Conservation (phyloP, 805 yeast species). For the Saccharomycopsis fermentans region DNA sequence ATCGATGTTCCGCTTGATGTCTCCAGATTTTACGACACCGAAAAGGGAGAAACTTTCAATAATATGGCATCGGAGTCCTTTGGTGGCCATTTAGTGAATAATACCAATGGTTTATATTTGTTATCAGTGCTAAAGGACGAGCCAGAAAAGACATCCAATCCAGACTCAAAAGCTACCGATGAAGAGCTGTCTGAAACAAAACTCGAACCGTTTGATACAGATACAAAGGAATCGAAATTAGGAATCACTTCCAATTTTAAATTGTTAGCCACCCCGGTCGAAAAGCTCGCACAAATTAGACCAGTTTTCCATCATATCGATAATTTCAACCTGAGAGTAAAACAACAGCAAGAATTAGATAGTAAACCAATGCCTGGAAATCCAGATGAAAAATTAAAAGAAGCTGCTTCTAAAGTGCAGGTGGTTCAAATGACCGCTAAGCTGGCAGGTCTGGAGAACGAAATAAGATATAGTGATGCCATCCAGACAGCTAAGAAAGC, state of each 20-base stretch:
- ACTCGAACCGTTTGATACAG: neutral
- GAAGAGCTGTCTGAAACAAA: neutral
- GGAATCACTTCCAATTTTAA: slow-evolving; percentile 37
- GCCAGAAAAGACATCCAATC: neutral
- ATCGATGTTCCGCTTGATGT: slow-evolving; percentile 71
- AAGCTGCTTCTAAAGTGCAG: slow-evolving; percentile 28
- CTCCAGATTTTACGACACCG: slow-evolving; percentile 51
- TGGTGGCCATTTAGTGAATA: slow-evolving; percentile 55
- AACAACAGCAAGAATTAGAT: slow-evolving; percentile 32
- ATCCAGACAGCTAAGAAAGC: slow-evolving; percentile 50
- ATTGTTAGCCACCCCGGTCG: slow-evolving; percentile 55
- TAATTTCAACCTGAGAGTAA: slow-evolving; percentile 37
- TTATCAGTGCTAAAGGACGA: slow-evolving; percentile 23
- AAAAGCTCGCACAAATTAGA: slow-evolving; percentile 64
- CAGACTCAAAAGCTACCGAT: neutral
- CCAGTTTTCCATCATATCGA: slow-evolving; percentile 78
- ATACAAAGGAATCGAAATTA: neutral
- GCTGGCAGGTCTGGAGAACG: slow-evolving; percentile 44
- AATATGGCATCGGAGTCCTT: slow-evolving; percentile 49
- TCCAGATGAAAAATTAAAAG: slow-evolving; percentile 13
- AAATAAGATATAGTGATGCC: slow-evolving; percentile 60
- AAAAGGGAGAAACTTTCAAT: slow-evolving; percentile 53
- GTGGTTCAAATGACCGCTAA: slow-evolving; percentile 74
- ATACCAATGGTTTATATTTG: slow-evolving; percentile 40
- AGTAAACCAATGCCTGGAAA: slow-evolving; percentile 28